phyloP scores from a whole-genome alignment of 495 filamentous ascomycete genomes.

The Cercophora newfieldiana region DNA sequence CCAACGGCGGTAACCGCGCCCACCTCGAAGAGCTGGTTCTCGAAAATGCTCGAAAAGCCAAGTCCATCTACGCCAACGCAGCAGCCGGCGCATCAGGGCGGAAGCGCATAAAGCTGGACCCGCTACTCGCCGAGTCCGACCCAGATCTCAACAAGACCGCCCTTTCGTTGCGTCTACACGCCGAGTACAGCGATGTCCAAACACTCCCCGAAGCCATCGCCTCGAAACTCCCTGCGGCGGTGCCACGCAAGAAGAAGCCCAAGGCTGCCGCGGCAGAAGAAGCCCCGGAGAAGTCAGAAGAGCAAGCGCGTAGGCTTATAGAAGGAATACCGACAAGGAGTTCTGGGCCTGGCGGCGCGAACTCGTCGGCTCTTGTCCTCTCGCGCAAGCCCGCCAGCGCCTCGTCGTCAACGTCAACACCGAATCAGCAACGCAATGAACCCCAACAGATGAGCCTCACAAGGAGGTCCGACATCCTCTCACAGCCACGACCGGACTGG shows the following conservation, averaged over 20 bases:
- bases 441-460: conserved; percentile 54
- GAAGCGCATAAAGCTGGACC: conserved; percentile 46
- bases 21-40: conserved; percentile 40
- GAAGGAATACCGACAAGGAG: conserved; percentile 58
- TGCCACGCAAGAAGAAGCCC: conserved; percentile 43
- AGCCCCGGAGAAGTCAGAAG: conserved; percentile 47
- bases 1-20: conserved; percentile 27
- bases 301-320: conserved; percentile 66
- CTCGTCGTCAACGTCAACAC: conserved; percentile 12
- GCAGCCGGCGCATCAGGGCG: conserved; percentile 31
- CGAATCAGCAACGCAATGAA: conserved; percentile 27
- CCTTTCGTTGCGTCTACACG: conserved; percentile 47
- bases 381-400: conserved; percentile 31
- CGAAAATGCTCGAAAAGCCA: conserved; percentile 43
- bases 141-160: conserved; percentile 41
- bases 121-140: conserved; percentile 37
- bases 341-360: conserved; percentile 37
- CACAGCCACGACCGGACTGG: conserved; percentile 85
- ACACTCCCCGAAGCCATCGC: conserved; percentile 83
- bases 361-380: conserved; percentile 62
- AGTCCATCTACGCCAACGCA: conserved; percentile 40
- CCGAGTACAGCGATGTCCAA: conserved; percentile 80
- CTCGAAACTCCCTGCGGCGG: conserved; percentile 69
- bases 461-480: conserved; percentile 63
- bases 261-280: conserved; percentile 42